Conservation (phyloP, 345 rosid species). For the Citrus sp. region DNA sequence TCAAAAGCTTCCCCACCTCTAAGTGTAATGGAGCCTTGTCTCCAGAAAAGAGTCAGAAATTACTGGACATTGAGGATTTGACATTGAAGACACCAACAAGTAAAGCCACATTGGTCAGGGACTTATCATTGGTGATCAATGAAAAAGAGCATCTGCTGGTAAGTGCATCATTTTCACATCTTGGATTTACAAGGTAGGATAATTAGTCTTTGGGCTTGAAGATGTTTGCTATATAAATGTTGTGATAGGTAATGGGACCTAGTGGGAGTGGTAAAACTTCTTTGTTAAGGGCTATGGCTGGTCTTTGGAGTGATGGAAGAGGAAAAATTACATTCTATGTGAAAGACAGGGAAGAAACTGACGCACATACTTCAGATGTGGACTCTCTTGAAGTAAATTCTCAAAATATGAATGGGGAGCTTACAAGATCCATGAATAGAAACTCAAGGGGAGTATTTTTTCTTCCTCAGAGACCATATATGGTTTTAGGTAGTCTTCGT, state of each 20-base stretch:
- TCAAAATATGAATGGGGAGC: conserved; percentile 16
- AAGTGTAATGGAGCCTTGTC: conserved; percentile 56
- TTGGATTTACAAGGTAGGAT: conserved; percentile 13
- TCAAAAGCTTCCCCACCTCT: conserved; percentile 24
- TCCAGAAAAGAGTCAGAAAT: conserved; percentile 28
- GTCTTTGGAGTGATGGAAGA: conserved; percentile 85
- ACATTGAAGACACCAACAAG: conserved; percentile 76
- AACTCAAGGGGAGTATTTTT: conserved; percentile 57
- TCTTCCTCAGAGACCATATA: conserved; percentile 97
- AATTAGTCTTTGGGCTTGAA: conserved; percentile 13
- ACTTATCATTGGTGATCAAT: conserved; percentile 54
- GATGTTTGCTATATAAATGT: conserved; percentile 15
- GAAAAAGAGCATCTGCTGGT: conserved; percentile 79
- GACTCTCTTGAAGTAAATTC: conserved; percentile 23
- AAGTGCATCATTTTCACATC: conserved; percentile 26
- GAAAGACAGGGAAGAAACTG: conserved; percentile 35
- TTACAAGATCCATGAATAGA: conserved; percentile 27
- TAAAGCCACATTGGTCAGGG: conserved; percentile 63
- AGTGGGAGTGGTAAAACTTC: conserved; percentile 98
- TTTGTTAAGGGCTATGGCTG: conserved; percentile 87
- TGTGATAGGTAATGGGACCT: conserved; percentile 76
- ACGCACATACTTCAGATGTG: conserved; percentile 25
- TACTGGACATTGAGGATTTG: conserved; percentile 60
- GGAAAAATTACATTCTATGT: conserved; percentile 76
- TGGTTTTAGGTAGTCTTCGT: conserved; percentile 94